Percentiles rank a stretch among this genome's conserved stretches.
phyloP scores from a whole-genome alignment of 2,329 filamentous ascomycete genomes.

The Colletotrichum sp. region DNA sequence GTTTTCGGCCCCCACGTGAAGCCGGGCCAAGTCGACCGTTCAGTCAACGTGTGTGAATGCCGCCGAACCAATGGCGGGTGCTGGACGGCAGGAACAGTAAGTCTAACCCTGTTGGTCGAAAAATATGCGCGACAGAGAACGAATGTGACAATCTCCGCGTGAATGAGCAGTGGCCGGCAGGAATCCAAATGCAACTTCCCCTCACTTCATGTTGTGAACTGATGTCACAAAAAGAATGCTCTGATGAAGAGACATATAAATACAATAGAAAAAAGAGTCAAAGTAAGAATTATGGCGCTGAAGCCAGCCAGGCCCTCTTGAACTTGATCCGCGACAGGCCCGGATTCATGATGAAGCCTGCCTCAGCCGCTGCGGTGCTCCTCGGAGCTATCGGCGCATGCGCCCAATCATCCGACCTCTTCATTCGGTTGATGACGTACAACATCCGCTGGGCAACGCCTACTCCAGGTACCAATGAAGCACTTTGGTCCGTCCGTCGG shows the following conservation, averaged over 20 bases:
- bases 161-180: neutral
- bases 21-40: neutral
- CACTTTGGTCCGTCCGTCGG: constrained; percentile 43
- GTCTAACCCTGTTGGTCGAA: neutral
- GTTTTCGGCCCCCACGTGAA: neutral
- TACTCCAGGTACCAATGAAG: constrained; percentile 40
- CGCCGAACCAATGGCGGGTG: neutral
- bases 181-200: neutral
- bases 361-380: neutral
- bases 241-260: neutral
- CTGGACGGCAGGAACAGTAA: neutral
- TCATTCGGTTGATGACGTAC: constrained; percentile 47
- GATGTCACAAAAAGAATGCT: neutral
- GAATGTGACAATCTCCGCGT: neutral
- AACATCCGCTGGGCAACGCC: constrained; percentile 55
- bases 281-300: neutral
- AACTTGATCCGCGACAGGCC: neutral
- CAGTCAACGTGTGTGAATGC: neutral
- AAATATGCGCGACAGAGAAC: neutral
- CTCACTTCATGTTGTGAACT: neutral
- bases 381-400: neutral
- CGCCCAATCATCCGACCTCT: neutral
- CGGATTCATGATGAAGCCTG: neutral
- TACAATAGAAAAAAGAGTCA: neutral
- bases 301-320: neutral